These are phyloP conservation scores for Solanum tarijense DNA, from an alignment of 257 asterid species.

Conservation along the genomic window DNA sequence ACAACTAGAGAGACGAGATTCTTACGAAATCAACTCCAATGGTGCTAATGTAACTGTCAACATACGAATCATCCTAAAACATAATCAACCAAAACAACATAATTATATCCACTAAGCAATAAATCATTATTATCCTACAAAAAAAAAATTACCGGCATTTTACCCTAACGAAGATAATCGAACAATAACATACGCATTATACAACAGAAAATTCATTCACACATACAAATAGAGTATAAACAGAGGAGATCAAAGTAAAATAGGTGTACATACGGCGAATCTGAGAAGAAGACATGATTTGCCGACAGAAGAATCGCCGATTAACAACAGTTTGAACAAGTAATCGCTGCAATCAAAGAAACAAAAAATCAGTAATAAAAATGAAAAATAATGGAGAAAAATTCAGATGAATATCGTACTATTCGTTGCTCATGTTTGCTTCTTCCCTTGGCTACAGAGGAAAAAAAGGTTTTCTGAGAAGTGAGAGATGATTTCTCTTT, in stretches of 20 bases:
- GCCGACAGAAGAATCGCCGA: constrained; percentile 52
- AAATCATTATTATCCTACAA: neutral
- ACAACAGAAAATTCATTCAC: neutral
- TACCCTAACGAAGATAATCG: neutral
- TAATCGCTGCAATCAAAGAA: constrained; percentile 24
- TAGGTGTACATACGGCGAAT: constrained; percentile 35
- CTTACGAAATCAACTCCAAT: constrained; percentile 98
- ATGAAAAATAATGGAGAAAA: neutral
- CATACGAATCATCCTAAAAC: constrained; percentile 90
- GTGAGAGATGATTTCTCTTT: neutral
- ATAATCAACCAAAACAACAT: constrained; percentile 13
- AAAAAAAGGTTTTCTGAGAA: neutral
- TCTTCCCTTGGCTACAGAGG: neutral
- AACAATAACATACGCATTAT: neutral
- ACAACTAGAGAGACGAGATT: neutral
- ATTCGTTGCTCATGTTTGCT: constrained; percentile 32
- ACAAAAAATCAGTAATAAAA: neutral
- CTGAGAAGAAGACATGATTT: constrained; percentile 50
- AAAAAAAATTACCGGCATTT: neutral
- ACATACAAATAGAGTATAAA: neutral
- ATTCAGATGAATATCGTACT: constrained; percentile 11
- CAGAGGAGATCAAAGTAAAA: neutral
- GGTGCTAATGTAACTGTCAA: constrained; percentile 98
- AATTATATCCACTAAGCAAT: neutral
- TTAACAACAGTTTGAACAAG: constrained; percentile 43